Percentiles rank a stretch among this genome's conserved stretches.
Evolutionary conservation across 768 basidiomycete genomes (phyloP).

Genomic region (Suillus bovinus): DNA sequence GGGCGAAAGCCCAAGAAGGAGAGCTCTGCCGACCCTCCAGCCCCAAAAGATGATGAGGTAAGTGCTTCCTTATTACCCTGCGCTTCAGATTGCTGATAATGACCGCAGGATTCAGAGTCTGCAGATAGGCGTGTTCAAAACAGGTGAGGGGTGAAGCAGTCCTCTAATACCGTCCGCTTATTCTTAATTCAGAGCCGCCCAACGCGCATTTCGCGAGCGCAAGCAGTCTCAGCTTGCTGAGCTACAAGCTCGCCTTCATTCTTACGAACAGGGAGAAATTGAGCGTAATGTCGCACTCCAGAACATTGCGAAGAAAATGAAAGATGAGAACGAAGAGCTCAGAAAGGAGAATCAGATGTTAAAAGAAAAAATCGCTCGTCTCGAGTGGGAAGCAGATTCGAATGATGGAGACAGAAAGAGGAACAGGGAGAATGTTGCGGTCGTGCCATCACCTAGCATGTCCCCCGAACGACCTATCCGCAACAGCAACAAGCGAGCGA

Average conservation of each 20-base stretch:
- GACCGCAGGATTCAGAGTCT: slow-evolving; percentile 42
- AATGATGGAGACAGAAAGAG: slow-evolving; percentile 54
- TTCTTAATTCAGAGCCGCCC: slow-evolving; percentile 63
- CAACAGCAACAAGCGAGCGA: slow-evolving; percentile 37
- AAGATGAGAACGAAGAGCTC: slow-evolving; percentile 82
- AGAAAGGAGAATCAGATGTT: slow-evolving; percentile 66
- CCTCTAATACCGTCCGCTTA: neutral
- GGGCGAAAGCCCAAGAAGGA: slow-evolving; percentile 88
- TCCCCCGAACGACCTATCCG: slow-evolving; percentile 26
- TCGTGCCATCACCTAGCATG: slow-evolving; percentile 30
- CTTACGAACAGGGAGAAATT: slow-evolving; percentile 89
- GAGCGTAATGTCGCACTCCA: slow-evolving; percentile 86
- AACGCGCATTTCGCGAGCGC: slow-evolving; percentile 87
- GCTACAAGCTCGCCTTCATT: slow-evolving; percentile 80
- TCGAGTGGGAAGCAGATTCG: slow-evolving; percentile 39
- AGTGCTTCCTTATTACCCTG: slow-evolving; percentile 20
- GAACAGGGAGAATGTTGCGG: slow-evolving; percentile 52
- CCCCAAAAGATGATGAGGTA: slow-evolving; percentile 51
- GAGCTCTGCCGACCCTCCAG: slow-evolving; percentile 20
- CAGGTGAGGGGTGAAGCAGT: slow-evolving; percentile 43
- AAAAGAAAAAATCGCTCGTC: slow-evolving; percentile 46
- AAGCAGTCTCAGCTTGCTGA: slow-evolving; percentile 88
- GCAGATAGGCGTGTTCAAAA: slow-evolving; percentile 78
- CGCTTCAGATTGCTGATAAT: slow-evolving; percentile 6
- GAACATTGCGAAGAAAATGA: slow-evolving; percentile 77